Percentiles rank a stretch among this genome's conserved stretches.
These are phyloP conservation scores for Oxyria digyna DNA, from an alignment of 148 eudicot genomes.

Conservation along the genomic window DNA sequence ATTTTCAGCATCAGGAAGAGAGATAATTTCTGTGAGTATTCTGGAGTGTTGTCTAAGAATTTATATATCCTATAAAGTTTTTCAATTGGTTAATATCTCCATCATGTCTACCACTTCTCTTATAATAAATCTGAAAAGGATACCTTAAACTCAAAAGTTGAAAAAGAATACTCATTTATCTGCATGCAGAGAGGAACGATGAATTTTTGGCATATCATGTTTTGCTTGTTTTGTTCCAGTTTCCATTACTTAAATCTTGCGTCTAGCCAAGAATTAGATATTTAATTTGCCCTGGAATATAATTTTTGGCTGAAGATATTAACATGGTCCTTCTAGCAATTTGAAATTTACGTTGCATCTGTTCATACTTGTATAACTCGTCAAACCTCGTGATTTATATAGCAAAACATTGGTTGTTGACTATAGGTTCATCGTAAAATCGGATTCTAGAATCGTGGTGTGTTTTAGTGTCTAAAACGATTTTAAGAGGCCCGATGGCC, in stretches of 20 bases:
- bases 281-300: neutral
- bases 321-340: neutral
- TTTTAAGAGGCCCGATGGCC: no score
- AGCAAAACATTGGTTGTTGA: neutral
- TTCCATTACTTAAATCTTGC: neutral
- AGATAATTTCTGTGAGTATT: slow-evolving; percentile 56
- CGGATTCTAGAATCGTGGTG: no score
- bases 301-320: neutral
- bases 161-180: neutral
- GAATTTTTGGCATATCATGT: neutral
- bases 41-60: neutral
- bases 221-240: neutral
- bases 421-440: no score
- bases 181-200: neutral
- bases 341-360: neutral
- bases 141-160: no score
- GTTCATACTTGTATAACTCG: neutral
- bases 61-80: neutral
- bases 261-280: neutral
- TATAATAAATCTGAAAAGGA: no score
- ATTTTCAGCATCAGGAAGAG: slow-evolving; percentile 83
- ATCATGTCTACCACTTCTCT: neutral
- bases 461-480: no score
- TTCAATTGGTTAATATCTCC: neutral
- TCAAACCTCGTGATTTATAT: neutral